Base-by-base conservation (phyloP, 2,329 filamentous ascomycete species). In the Coniochaeta sp. region DNA sequence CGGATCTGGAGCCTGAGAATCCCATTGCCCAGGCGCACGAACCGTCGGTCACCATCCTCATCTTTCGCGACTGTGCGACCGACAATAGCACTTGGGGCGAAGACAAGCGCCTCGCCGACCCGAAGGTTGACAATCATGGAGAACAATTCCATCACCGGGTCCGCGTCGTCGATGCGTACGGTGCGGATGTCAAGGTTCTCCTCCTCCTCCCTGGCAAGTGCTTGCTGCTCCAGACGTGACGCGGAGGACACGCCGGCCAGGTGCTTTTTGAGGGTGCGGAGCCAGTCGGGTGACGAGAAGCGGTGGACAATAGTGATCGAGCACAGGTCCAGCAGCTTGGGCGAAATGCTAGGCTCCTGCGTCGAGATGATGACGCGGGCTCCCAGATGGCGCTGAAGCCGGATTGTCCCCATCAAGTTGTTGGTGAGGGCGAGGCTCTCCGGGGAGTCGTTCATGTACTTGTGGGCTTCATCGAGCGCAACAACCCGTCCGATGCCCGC, bases 391-490 rank as follows among this genome's bases (percentile, higher is more conserved):
- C 87, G 81, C 64, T 92, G 87, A 16, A 85, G 72, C 0, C 87
- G 78, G 56, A 92, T 85, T 0, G 79, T 77, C 0, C 74, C 71
- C 0, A 89, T 70, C 0, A 91, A 70, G 0, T 74, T 73, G 6
- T 85, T 73, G 0, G 85, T 90, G 26, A 91, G 73, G 0, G 69
- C 70, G 2, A 69, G 63, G 1, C 79, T 78, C 35, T 84, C 81
- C 0, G 72, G 64, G 0, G 77, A 76, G 1, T 72, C 70, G 12
- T 75, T 78, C 76, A 89, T 82, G 62, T 84, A 89, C 68, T 91
- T 91, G 62, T 94, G 88, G 0, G 88, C 88, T 62, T 92, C 87
- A 55, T 92, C 87, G 0, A 91, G 70, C 0, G 85, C 86, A 13
- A 91, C 67, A 32, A 91, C 71, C 4, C 82, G 75, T 1, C 85